A percentile compares a stretch with the other conserved stretches of the same genome.
Conservation (phyloP, 768 basidiomycete genomes). For the Lactifluus rugatus region DNA sequence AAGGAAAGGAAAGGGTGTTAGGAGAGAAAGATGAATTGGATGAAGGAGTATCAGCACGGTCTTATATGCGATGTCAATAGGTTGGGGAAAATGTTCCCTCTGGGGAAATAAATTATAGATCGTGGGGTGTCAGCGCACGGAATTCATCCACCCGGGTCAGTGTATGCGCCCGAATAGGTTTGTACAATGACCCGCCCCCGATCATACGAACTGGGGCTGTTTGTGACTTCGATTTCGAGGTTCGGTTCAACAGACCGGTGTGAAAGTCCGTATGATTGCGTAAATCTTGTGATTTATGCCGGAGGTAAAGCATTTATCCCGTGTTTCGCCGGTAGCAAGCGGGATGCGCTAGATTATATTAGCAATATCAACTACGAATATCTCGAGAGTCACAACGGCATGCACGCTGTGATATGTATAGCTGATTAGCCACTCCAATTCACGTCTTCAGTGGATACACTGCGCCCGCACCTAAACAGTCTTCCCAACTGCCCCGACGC, state of each 20-base stretch:
- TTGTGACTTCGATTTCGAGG: background rate
- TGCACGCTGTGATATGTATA: background rate
- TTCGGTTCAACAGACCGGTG: too few species aligned
- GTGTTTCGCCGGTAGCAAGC: background rate
- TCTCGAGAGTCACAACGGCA: background rate
- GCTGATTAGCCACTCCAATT: background rate
- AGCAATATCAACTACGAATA: background rate
- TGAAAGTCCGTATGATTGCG: slow-evolving; percentile 2
- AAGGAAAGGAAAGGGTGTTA: background rate
- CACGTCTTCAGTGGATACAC: background rate
- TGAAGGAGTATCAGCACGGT: background rate
- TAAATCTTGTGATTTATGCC: background rate
- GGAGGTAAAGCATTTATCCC: background rate
- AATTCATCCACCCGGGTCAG: background rate
- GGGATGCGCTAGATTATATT: background rate
- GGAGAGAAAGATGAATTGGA: background rate
- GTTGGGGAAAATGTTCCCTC: slow-evolving; percentile 1
- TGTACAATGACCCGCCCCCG: background rate
- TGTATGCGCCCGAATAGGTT: background rate
- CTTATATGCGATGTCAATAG: slow-evolving; percentile 9
- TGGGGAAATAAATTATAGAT: slow-evolving; percentile 3
- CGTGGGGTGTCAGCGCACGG: slow-evolving; percentile 14
- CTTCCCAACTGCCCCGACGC: background rate
- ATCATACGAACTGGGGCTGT: background rate
- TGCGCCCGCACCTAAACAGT: background rate